Percentiles rank a stretch among this genome's conserved stretches.
phyloP scores from a whole-genome alignment of 2,329 filamentous ascomycete species.

The Cyphellophora attinorum region DNA sequence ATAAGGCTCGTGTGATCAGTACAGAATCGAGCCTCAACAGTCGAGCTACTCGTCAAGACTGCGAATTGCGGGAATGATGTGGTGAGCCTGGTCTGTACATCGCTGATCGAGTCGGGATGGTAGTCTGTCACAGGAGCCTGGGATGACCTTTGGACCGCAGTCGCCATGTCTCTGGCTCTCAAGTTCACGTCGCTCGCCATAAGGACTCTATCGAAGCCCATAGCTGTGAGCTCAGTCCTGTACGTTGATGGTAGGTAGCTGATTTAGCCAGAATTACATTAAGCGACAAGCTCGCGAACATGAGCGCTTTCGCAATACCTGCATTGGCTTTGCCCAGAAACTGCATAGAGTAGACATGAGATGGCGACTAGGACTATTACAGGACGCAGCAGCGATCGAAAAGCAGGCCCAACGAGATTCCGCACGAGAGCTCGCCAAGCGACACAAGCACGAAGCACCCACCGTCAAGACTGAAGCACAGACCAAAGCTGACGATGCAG shows the following conservation, averaged over 20 bases:
- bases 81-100: too few species aligned
- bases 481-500: conserved; percentile 45
- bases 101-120: too few species aligned
- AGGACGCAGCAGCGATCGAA: conserved; percentile 46
- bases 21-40: too few species aligned
- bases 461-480: conserved; percentile 56
- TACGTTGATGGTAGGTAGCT: conserved; percentile 2
- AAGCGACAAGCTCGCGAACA: conserved; percentile 60
- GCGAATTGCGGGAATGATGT: too few species aligned
- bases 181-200: conserved; percentile 58
- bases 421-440: conserved; percentile 43
- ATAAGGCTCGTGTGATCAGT: too few species aligned
- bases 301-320: conserved; percentile 53
- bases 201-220: conserved; percentile 57
- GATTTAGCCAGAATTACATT: conserved; percentile 48
- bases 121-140: too few species aligned
- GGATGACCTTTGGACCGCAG: too few species aligned
- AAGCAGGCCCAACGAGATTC: conserved; percentile 38
- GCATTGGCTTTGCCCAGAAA: conserved; percentile 52
- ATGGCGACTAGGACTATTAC: conserved; percentile 54
- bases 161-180: conserved; percentile 41
- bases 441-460: conserved; percentile 42
- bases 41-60: too few species aligned
- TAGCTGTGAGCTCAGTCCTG: conserved; percentile 52
- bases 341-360: conserved; percentile 61